Base-by-base conservation (phyloP, 2,329 filamentous ascomycete species). In the Daldinia sp. region DNA sequence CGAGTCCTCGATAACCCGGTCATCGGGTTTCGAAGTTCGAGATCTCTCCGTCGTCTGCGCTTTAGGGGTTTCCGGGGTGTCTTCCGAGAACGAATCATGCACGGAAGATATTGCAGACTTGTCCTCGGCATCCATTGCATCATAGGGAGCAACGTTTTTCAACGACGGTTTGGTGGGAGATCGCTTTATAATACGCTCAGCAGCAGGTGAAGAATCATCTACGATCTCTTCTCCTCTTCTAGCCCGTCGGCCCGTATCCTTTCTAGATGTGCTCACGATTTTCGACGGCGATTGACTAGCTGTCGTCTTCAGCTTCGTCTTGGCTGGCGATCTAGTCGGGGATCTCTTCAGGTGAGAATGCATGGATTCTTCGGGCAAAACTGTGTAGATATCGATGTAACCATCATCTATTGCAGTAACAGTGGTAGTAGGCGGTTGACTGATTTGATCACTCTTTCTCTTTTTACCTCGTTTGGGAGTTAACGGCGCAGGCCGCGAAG, bases 381-480 rank as follows among this genome's bases (percentile, higher is more conserved):
- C 75, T 54, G 87, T 81, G 68, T 85, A 82, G 6, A 89, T 84
- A 68, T 89, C 86, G 0, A 85, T 86, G 51, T 87, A 89, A 18
- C 85, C 82, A 37, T 83, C 82, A 37, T 83, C 66, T 63, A 13
- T 20, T 23, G 60, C 82, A 13, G 83, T 76, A 3, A 80, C 70
- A 37, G 56, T 67, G 33, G 55, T 66, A 13, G 70, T 68, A 7
- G 74, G 69, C 4, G 68, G 69, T 65, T 78, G 81, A 67, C 74
- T 81, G 26, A 85, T 83, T 9, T 86, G 83, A 26, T 78, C 78
- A 67, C 85, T 87, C 74, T 88, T 88, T 68, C 85, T 78, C 76
- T 88, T 88, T 75, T 83, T 86, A 18, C 79, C 79, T 51, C 81
- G 80, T 50, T 77, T 82, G 12, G 70, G 64, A 1, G 79, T 69